These are phyloP conservation scores for Rhynchosporium secalis DNA, from an alignment of 2,329 filamentous ascomycete species.

Conservation along the genomic window DNA sequence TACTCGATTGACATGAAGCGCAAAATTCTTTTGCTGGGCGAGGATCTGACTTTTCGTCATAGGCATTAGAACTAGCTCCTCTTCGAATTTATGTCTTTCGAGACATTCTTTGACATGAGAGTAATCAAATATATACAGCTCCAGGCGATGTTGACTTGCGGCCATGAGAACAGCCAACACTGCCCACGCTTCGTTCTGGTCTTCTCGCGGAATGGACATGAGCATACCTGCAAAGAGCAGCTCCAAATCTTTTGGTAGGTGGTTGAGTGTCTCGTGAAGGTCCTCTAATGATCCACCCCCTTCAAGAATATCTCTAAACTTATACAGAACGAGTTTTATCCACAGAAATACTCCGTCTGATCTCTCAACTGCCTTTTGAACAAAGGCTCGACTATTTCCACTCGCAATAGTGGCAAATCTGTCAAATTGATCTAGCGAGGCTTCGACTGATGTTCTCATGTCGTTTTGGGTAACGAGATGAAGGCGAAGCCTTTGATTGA, in stretches of 20 bases:
- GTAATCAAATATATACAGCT: background rate
- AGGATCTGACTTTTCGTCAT: background rate
- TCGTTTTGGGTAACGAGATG: conserved; percentile 29
- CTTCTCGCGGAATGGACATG: background rate
- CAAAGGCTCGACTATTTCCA: conserved; percentile 20
- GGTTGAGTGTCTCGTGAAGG: background rate
- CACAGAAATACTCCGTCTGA: conserved; percentile 40
- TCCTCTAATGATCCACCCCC: background rate
- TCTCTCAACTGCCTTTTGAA: conserved; percentile 29
- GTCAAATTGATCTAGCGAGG: conserved; percentile 3
- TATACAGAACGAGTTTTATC: conserved; percentile 36
- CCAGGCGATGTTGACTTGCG: background rate
- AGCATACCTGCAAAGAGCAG: conserved; percentile 4
- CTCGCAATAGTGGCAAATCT: conserved; percentile 28
- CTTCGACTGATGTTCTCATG: conserved; percentile 29
- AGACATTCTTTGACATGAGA: background rate
- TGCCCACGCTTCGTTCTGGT: conserved; percentile 1
- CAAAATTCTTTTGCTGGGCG: background rate
- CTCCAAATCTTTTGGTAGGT: conserved; percentile 11
- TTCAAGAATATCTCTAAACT: conserved; percentile 23
- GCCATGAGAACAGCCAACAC: background rate
- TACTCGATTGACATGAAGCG: background rate
- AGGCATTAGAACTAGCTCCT: background rate
- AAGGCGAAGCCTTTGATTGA: conserved; percentile 21
- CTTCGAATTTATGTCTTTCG: background rate